These are phyloP conservation scores for Mortierella sp. DNA, from an alignment of 371 early-diverging fungal species.

Conservation along the genomic window DNA sequence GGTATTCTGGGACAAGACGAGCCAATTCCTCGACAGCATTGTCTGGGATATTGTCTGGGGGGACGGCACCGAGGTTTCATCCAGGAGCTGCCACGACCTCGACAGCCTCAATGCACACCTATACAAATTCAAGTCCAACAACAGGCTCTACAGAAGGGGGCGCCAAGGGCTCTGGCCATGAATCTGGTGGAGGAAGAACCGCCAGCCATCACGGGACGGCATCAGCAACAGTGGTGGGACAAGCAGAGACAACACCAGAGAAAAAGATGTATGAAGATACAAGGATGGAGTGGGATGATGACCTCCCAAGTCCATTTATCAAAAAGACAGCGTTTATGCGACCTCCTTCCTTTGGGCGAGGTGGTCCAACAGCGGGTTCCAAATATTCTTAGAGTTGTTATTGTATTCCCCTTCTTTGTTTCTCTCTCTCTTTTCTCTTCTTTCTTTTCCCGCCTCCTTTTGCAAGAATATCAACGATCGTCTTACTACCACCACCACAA, in stretches of 20 bases:
- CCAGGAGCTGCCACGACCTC: conserved; percentile 8
- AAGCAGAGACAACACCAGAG: neutral
- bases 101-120: neutral
- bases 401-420: neutral
- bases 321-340: conserved; percentile 23
- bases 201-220: neutral
- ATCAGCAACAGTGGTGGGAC: neutral
- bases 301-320: conserved; percentile 46
- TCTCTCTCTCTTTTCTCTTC: neutral
- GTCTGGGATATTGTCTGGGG: conserved; percentile 9
- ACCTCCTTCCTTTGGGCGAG: neutral
- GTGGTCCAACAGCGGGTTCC: conserved; percentile 1
- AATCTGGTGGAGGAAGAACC: neutral
- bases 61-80: conserved; percentile 13
- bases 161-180: neutral
- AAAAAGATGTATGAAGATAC: conserved; percentile 13
- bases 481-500: neutral
- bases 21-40: neutral
- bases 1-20: conserved; percentile 12
- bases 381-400: neutral
- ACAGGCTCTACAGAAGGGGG: neutral
- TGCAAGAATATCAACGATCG: too few species aligned
- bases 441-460: neutral
- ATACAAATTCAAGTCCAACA: neutral
- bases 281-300: conserved; percentile 46